phyloP scores from a whole-genome alignment of 2,329 filamentous ascomycete genomes.

The Cordyceps pruinosa region DNA sequence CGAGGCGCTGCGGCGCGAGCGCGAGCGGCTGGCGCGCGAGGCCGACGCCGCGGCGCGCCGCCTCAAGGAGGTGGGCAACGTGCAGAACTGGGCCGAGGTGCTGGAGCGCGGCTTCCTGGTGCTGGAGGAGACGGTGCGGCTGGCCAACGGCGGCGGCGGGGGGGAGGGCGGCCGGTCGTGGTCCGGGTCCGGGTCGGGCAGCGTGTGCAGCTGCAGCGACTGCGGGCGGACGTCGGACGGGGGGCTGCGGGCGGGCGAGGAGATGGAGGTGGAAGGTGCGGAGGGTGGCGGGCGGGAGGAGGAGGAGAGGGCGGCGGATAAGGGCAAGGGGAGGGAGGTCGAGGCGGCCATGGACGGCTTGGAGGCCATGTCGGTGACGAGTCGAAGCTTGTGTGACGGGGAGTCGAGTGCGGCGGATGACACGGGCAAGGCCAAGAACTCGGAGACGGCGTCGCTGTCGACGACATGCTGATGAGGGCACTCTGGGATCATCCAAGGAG shows the following conservation, averaged over 20 bases:
- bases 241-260: slow-evolving; percentile 14
- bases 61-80: slow-evolving; percentile 72
- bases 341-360: slow-evolving; percentile 6
- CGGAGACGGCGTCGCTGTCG: slow-evolving; percentile 32
- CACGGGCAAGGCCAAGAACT: slow-evolving; percentile 27
- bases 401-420: slow-evolving; percentile 27
- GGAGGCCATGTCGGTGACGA: slow-evolving; percentile 28
- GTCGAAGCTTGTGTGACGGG: slow-evolving; percentile 30
- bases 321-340: slow-evolving; percentile 13
- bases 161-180: slow-evolving; percentile 5
- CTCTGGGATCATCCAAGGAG: background rate
- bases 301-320: slow-evolving; percentile 11
- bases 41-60: slow-evolving; percentile 55
- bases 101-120: slow-evolving; percentile 61
- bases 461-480: slow-evolving; percentile 20
- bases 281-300: slow-evolving; percentile 13
- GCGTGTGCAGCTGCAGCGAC: slow-evolving; percentile 32
- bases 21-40: slow-evolving; percentile 57
- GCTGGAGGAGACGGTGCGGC: slow-evolving; percentile 56
- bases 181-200: slow-evolving; percentile 17
- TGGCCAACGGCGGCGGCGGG: slow-evolving; percentile 34
- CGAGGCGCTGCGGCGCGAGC: slow-evolving; percentile 55
- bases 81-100: slow-evolving; percentile 85
- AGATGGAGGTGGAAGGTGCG: slow-evolving; percentile 16
- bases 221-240: slow-evolving; percentile 23